These are phyloP conservation scores for Podochytrium sp. DNA, from an alignment of 192 early-diverging fungal species.

Conservation along the genomic window DNA sequence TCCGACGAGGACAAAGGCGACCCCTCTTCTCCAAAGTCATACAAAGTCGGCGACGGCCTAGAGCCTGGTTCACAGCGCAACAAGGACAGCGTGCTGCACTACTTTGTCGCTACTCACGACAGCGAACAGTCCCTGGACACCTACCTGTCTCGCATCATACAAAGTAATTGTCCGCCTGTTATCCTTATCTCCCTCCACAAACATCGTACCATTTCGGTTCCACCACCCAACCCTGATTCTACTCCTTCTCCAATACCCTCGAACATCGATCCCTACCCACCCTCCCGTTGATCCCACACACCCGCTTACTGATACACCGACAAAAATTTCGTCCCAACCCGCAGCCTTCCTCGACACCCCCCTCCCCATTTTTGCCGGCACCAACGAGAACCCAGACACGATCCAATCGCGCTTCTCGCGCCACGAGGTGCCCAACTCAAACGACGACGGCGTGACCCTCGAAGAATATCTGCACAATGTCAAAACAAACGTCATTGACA, in stretches of 20 bases:
- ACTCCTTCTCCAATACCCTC: not conserved
- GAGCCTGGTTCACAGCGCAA: constrained; percentile 43
- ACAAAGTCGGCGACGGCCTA: not conserved
- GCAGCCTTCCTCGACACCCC: constrained; percentile 50
- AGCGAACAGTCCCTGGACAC: constrained; percentile 49
- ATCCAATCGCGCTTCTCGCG: constrained; percentile 32
- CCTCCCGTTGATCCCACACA: not conserved
- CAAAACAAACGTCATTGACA: constrained; percentile 56
- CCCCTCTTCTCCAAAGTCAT: not conserved
- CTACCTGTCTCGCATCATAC: constrained; percentile 49
- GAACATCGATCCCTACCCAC: not conserved
- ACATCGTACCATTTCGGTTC: not conserved
- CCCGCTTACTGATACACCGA: not conserved
- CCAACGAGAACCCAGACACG: constrained; percentile 27
- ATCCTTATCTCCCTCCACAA: not conserved
- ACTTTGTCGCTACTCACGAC: constrained; percentile 51
- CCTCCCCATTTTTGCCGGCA: constrained; percentile 45
- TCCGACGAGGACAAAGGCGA: not conserved
- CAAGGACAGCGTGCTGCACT: constrained; percentile 56
- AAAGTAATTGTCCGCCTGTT: constrained; percentile 27
- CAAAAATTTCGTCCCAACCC: not conserved
- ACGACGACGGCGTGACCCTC: constrained; percentile 28
- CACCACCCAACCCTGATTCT: not conserved
- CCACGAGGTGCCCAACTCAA: constrained; percentile 35
- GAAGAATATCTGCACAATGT: constrained; percentile 51